Base-by-base conservation (phyloP, 2,329 filamentous ascomycete species). In the Stemphylium beticola region DNA sequence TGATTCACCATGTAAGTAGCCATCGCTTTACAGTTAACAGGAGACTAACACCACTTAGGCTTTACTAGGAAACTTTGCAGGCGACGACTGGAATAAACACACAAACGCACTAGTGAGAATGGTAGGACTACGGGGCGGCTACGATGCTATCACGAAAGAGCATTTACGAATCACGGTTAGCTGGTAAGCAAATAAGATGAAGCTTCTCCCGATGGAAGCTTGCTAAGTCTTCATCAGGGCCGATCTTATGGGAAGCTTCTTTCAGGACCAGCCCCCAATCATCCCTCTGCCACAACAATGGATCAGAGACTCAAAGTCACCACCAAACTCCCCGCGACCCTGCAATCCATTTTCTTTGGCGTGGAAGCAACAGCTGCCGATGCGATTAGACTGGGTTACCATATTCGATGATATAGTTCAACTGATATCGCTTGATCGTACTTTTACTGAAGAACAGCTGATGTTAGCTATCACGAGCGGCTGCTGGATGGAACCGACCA, bases 291-390 rank as follows among this genome's bases (percentile, higher is more conserved):
- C 71, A 14, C 31, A 17, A 2, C 53, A 53, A 46, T 73, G 69
- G 71, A 41, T 47, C 26, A 18, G 29, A 7, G 49, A 67, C 32
- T 64, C 64, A 47, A 72, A 76, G 79, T 77, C 81, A 75, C 78
- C 80, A 79, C 79, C 84, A 81, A 82, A 79, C 82, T 83, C 85
- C 82, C 83, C 84, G 77, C 78, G 79, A 74, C 81, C 82, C 69
- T 67, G 64, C 64, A 69, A 69, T 68, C 79, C 77, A 71, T 77
- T 86, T 77, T 86, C 79, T 77, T 81, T 83, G 74, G 74, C 79
- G 58, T 83, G 76, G 81, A 84, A 87, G 83, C 83, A 83, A 11
- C 60, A 63, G n/a, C 36, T 72, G 14, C 67, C 66, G 0, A 64
- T 58, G 52, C 45, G 53, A 18, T n/a, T 58, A 7, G 65, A 65